Evolutionary conservation across 108 stramenopile species (phyloP).

Genomic region (Chaetoceros tenuissimus): DNA sequence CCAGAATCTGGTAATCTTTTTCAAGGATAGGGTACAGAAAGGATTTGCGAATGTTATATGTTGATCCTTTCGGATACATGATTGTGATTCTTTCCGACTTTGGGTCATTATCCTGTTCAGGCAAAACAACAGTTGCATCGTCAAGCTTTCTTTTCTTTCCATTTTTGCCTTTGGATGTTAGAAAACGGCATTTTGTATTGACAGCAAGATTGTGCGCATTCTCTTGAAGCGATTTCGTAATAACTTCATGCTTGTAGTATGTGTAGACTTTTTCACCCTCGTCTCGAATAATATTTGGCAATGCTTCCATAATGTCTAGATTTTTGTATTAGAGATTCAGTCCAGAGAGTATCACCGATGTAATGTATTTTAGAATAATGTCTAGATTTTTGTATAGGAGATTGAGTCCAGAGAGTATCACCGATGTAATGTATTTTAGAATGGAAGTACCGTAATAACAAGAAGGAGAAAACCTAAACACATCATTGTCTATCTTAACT

Average conservation of each 20-base stretch:
- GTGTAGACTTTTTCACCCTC: not conserved
- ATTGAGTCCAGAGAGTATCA: too few relatives aligned
- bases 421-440: too few relatives aligned
- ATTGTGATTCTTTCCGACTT: not conserved
- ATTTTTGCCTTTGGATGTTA: not conserved
- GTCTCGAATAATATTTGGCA: too few relatives aligned
- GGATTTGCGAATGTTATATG: not conserved
- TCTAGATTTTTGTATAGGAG: too few relatives aligned
- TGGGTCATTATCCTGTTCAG: not conserved
- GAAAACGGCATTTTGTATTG: not conserved
- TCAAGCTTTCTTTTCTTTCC: not conserved
- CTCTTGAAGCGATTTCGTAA: not conserved
- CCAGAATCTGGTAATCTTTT: constrained; percentile 17
- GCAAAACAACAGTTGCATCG: not conserved
- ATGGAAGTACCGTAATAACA: too few relatives aligned
- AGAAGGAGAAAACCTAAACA: too few relatives aligned
- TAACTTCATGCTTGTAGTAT: not conserved
- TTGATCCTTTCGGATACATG: not conserved
- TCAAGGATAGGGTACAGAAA: not conserved
- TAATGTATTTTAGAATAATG: too few relatives aligned
- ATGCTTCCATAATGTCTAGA: too few relatives aligned
- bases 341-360: too few relatives aligned
- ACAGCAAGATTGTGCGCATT: not conserved
- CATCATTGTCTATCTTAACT: too few relatives aligned
- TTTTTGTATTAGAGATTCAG: too few relatives aligned